Percentiles rank a stretch among this genome's conserved stretches.
Evolutionary conservation across 371 early-diverging fungal genomes (phyloP).

Genomic region (Umbelopsis sp.): DNA sequence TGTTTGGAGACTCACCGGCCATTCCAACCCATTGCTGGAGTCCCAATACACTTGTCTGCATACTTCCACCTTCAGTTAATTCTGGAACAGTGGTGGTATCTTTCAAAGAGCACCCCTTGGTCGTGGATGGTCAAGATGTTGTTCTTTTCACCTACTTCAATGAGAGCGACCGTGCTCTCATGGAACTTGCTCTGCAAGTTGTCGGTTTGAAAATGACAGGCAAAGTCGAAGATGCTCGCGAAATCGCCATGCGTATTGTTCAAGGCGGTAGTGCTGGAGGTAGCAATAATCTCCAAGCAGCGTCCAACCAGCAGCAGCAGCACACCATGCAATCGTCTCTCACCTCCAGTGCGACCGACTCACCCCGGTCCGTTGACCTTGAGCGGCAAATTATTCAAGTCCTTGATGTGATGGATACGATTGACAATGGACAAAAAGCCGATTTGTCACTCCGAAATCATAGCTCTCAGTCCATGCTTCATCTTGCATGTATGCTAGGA

Average conservation of each 20-base stretch:
- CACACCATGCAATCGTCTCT: background rate
- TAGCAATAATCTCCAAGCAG: constrained; percentile 33
- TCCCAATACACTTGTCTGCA: constrained; percentile 77
- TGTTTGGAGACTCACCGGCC: constrained; percentile 65
- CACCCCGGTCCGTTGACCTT: constrained; percentile 12
- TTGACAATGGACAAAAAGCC: constrained; percentile 9
- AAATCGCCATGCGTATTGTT: constrained; percentile 79
- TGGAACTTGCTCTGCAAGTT: constrained; percentile 88
- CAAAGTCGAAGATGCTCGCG: constrained; percentile 72
- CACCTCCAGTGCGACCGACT: background rate
- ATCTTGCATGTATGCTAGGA: constrained; percentile 34
- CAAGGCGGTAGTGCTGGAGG: constrained; percentile 49
- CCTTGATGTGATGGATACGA: constrained; percentile 14
- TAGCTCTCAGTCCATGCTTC: constrained; percentile 41
- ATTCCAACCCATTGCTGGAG: constrained; percentile 73
- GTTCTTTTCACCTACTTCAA: constrained; percentile 64
- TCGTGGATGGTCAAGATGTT: constrained; percentile 50
- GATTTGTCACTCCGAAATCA: background rate
- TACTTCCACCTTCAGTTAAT: constrained; percentile 75
- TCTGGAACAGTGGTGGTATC: constrained; percentile 82
- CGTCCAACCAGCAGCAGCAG: constrained; percentile 26
- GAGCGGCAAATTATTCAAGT: constrained; percentile 50
- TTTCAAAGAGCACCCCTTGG: constrained; percentile 64
- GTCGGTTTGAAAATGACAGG: constrained; percentile 85
- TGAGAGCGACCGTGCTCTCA: constrained; percentile 83